These are phyloP conservation scores for Pseudogymnoascus sp. DNA, from an alignment of 2,329 filamentous ascomycete genomes.

Conservation along the genomic window DNA sequence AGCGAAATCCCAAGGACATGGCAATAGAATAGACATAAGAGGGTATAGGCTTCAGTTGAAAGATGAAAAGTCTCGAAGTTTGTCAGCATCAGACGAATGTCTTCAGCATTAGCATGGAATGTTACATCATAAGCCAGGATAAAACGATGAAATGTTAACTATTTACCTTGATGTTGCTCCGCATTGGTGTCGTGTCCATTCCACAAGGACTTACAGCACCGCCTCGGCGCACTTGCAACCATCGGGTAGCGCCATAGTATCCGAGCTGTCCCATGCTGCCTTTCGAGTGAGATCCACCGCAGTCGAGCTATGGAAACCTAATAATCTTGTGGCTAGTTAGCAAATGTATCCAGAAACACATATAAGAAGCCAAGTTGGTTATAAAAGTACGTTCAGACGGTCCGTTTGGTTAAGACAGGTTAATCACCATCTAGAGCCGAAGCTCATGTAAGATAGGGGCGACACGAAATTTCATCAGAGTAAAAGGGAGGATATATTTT, in stretches of 20 bases:
- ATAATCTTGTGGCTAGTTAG: constrained; percentile 16
- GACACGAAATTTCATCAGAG: constrained; percentile 50
- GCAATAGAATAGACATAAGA: constrained; percentile 19
- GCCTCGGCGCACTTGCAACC: background rate
- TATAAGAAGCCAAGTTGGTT: constrained; percentile 11
- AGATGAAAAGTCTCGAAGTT: constrained; percentile 72
- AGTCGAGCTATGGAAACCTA: constrained; percentile 10
- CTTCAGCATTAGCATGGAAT: constrained; percentile 76
- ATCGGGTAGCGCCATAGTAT: background rate
- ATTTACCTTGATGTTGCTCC: constrained; percentile 23
- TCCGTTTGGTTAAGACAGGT: constrained; percentile 54
- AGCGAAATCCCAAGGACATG: background rate
- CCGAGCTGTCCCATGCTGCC: background rate
- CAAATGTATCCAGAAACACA: constrained; percentile 19
- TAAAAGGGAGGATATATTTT: constrained; percentile 11
- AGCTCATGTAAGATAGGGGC: constrained; percentile 48
- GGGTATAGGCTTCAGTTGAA: constrained; percentile 58
- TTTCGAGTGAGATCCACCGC: background rate
- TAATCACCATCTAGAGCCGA: constrained; percentile 43
- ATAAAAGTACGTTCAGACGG: constrained; percentile 34
- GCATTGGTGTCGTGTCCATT: background rate
- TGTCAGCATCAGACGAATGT: constrained; percentile 49
- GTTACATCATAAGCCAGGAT: constrained; percentile 54
- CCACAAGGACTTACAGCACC: background rate
- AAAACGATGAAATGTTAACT: constrained; percentile 22